Evolutionary conservation across 1,284 basidiomycete species (phyloP).

Genomic region (Ceratorhiza oryzae-sativae): DNA sequence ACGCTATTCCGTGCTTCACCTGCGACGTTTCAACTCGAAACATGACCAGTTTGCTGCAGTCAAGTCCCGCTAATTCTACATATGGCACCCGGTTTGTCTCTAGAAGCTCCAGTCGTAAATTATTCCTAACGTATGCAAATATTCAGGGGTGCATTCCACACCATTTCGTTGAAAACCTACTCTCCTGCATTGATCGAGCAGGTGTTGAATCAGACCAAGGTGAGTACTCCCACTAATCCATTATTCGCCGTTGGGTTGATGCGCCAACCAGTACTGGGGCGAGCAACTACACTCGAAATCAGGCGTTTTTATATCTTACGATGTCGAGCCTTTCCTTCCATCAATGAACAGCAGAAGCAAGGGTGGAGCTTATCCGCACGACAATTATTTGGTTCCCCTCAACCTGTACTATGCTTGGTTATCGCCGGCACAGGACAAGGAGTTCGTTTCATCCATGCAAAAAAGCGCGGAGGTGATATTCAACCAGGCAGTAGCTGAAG

Average conservation of each 20-base stretch:
- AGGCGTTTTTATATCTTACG: constrained; percentile 58
- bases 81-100: constrained; percentile 53
- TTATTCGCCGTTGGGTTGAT: neutral
- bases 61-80: constrained; percentile 54
- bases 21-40: constrained; percentile 54
- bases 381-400: constrained; percentile 56
- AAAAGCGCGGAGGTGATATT: constrained; percentile 54
- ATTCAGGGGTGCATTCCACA: constrained; percentile 58
- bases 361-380: constrained; percentile 48
- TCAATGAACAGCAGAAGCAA: constrained; percentile 55
- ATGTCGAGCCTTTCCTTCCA: constrained; percentile 63
- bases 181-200: constrained; percentile 56
- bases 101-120: neutral
- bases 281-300: constrained; percentile 47
- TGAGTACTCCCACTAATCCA: constrained; percentile 46
- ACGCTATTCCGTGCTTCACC: constrained; percentile 53
- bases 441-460: constrained; percentile 53
- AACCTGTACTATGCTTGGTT: constrained; percentile 61
- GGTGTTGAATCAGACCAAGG: constrained; percentile 59
- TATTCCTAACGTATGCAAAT: neutral
- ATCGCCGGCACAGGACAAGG: constrained; percentile 51
- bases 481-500: constrained; percentile 53
- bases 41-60: constrained; percentile 55
- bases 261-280: constrained; percentile 58
- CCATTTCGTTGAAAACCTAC: constrained; percentile 56